Percentiles rank a stretch among this genome's conserved stretches.
Evolutionary conservation across 805 yeast species (phyloP).

Genomic region (Yamadazyma paraphyllophila): DNA sequence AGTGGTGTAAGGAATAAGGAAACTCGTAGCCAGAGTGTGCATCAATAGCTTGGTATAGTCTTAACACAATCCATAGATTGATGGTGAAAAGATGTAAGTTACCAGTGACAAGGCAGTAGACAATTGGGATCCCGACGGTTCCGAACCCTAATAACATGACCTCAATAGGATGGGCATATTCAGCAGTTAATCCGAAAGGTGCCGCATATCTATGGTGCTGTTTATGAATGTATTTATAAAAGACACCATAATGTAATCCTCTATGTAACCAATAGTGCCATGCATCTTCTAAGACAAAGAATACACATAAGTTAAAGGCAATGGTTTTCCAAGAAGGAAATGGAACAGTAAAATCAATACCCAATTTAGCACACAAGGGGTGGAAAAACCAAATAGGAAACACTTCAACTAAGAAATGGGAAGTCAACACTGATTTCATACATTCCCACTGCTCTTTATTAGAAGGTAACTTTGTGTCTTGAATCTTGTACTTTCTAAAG

Average conservation of each 20-base stretch:
- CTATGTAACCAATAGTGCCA: constrained; percentile 66
- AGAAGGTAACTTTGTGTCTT: constrained; percentile 50
- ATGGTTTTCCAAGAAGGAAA: constrained; percentile 47
- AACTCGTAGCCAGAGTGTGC: constrained; percentile 62
- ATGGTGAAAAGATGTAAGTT: constrained; percentile 54
- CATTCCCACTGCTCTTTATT: constrained; percentile 63
- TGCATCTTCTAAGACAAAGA: constrained; percentile 53
- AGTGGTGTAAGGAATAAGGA: constrained; percentile 57
- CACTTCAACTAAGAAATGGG: constrained; percentile 58
- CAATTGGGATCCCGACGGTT: constrained; percentile 58
- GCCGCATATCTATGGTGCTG: constrained; percentile 63
- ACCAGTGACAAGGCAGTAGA: constrained; percentile 48
- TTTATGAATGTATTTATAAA: constrained; percentile 57
- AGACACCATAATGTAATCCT: constrained; percentile 53
- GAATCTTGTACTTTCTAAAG: constrained; percentile 53
- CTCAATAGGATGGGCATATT: constrained; percentile 60
- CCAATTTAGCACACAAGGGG: constrained; percentile 49
- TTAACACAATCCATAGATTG: constrained; percentile 48
- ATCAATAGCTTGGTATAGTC: constrained; percentile 60
- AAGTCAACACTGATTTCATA: constrained; percentile 52
- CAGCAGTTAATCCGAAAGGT: constrained; percentile 62
- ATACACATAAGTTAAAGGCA: constrained; percentile 44
- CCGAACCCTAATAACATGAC: constrained; percentile 58
- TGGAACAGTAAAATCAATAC: constrained; percentile 51
- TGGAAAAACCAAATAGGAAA: constrained; percentile 64